phyloP scores from a whole-genome alignment of 2,329 filamentous ascomycete genomes.

The Alternaria panax region DNA sequence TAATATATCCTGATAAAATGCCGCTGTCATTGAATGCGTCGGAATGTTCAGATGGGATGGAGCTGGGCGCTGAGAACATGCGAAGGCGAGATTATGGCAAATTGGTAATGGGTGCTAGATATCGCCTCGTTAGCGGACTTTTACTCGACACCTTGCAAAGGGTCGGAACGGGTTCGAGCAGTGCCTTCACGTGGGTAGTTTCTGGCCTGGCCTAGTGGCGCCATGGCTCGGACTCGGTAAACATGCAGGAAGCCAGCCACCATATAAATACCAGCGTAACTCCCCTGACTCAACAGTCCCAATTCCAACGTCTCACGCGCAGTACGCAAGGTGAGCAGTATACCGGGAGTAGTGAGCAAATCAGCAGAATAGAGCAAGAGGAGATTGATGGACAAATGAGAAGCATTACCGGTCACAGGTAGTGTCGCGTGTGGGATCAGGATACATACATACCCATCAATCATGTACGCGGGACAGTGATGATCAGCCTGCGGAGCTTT shows the following conservation, averaged over 20 bases:
- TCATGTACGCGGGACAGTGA: background rate
- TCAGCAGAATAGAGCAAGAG: background rate
- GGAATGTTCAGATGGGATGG: too few species aligned
- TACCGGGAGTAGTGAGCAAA: background rate
- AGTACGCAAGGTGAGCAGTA: background rate
- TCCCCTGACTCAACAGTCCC: background rate
- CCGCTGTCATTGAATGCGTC: background rate
- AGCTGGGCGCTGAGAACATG: background rate
- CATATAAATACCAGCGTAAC: background rate
- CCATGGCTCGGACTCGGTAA: background rate
- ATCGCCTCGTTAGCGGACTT: background rate
- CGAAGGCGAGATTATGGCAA: background rate
- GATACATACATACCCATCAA: conserved; percentile 8
- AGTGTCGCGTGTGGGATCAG: background rate
- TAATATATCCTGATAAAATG: background rate
- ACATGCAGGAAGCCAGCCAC: background rate
- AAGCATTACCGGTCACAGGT: background rate
- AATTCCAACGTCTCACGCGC: background rate
- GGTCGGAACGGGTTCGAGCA: background rate
- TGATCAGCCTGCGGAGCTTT: conserved; percentile 2
- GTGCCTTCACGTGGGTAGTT: background rate
- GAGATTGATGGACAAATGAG: background rate
- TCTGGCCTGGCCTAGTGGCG: background rate
- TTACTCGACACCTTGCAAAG: background rate
- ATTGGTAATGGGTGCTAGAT: too few species aligned